Evolutionary conservation across 495 filamentous ascomycete species (phyloP).

Genomic region (Lepraria neglecta): DNA sequence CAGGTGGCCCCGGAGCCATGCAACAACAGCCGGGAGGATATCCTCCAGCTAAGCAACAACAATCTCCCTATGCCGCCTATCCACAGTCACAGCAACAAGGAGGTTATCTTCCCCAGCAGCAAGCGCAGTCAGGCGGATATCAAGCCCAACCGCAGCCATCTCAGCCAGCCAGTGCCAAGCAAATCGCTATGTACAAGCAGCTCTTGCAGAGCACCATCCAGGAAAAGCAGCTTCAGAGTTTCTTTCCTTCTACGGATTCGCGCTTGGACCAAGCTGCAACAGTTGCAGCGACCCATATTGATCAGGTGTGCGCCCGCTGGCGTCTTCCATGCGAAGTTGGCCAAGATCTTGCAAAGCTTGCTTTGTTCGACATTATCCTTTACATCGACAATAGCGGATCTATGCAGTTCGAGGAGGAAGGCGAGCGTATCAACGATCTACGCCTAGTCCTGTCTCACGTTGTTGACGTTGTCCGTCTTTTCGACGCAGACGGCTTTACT

Average conservation of each 20-base stretch:
- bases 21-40: slow-evolving; percentile 19
- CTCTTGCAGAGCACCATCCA: slow-evolving; percentile 48
- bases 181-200: slow-evolving; percentile 42
- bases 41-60: slow-evolving; percentile 26
- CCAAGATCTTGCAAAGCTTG: slow-evolving; percentile 60
- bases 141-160: neutral
- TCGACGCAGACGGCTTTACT: slow-evolving; percentile 63
- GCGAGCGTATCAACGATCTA: slow-evolving; percentile 60
- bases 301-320: slow-evolving; percentile 50
- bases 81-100: too few species aligned
- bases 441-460: slow-evolving; percentile 56
- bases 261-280: slow-evolving; percentile 38
- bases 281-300: slow-evolving; percentile 40
- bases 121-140: too few species aligned
- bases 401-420: slow-evolving; percentile 60
- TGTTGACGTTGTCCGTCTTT: slow-evolving; percentile 58
- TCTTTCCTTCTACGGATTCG: slow-evolving; percentile 52
- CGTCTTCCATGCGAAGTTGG: slow-evolving; percentile 55
- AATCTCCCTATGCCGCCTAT: slow-evolving; percentile 30
- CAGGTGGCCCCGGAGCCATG: too few species aligned
- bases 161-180: slow-evolving; percentile 38
- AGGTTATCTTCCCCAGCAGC: too few species aligned
- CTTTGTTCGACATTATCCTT: slow-evolving; percentile 59
- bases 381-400: slow-evolving; percentile 70
- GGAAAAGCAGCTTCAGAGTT: slow-evolving; percentile 50